These are phyloP conservation scores for Phytophthora kernoviae DNA, from an alignment of 352 stramenopile genomes.

Conservation along the genomic window DNA sequence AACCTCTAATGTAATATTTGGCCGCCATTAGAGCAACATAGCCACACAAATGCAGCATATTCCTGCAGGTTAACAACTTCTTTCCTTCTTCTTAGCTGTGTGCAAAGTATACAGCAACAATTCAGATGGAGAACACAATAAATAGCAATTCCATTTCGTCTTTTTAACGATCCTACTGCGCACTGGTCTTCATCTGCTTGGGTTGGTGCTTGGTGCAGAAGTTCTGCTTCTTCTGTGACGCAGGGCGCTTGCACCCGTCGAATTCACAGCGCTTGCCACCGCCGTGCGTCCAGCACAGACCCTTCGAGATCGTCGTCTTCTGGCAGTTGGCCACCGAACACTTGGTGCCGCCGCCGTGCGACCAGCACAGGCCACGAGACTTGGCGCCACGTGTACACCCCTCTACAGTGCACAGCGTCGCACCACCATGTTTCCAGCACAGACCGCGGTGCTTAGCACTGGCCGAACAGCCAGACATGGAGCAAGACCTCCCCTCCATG, in stretches of 20 bases:
- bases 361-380: conserved; percentile 74
- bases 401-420: conserved; percentile 45
- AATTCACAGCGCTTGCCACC: conserved; percentile 41
- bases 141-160: too few species aligned
- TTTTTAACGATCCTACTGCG: background rate
- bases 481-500: conserved; percentile 55
- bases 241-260: conserved; percentile 45
- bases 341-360: conserved; percentile 66
- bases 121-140: too few species aligned
- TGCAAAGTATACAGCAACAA: too few species aligned
- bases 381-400: conserved; percentile 57
- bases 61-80: too few species aligned
- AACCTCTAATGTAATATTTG: too few species aligned
- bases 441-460: conserved; percentile 58
- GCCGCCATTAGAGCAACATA: too few species aligned
- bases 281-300: conserved; percentile 46
- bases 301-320: conserved; percentile 49
- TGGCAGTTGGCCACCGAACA: conserved; percentile 37
- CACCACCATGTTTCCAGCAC: conserved; percentile 40
- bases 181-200: background rate
- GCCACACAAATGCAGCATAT: too few species aligned
- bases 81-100: too few species aligned
- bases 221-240: conserved; percentile 54
- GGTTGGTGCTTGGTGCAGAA: conserved; percentile 12
- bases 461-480: conserved; percentile 42